These are phyloP conservation scores for Aspergillus intermedius DNA, from an alignment of 2,329 filamentous ascomycete species.

Conservation along the genomic window DNA sequence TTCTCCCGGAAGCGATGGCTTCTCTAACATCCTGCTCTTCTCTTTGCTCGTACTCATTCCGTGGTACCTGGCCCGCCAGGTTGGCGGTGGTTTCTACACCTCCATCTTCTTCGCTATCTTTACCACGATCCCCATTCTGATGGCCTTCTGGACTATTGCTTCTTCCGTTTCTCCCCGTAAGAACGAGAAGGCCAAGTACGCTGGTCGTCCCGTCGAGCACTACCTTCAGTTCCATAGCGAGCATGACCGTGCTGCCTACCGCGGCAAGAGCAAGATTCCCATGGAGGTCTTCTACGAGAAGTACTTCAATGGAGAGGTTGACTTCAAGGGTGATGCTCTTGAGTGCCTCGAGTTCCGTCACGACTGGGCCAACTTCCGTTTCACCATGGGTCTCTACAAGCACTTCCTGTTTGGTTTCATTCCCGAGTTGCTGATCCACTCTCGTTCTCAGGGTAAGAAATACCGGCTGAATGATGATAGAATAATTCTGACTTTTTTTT, in stretches of 20 bases:
- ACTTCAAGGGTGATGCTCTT: constrained; percentile 88
- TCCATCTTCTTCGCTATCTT: constrained; percentile 79
- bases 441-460: constrained; percentile 68
- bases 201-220: constrained; percentile 80
- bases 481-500: constrained; percentile 20
- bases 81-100: constrained; percentile 81
- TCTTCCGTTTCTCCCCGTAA: constrained; percentile 79
- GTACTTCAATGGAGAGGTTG: constrained; percentile 92
- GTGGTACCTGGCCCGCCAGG: constrained; percentile 71
- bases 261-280: constrained; percentile 45
- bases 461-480: neutral
- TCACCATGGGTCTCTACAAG: constrained; percentile 78
- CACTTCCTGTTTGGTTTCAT: constrained; percentile 84
- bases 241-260: constrained; percentile 42
- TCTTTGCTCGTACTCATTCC: constrained; percentile 65
- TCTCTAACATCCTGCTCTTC: constrained; percentile 76
- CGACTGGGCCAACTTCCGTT: constrained; percentile 93
- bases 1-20: constrained; percentile 72
- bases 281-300: constrained; percentile 89
- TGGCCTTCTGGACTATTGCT: constrained; percentile 71
- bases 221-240: constrained; percentile 56
- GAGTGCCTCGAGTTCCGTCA: constrained; percentile 90
- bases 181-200: constrained; percentile 84
- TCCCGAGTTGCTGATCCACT: constrained; percentile 88
- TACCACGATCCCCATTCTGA: constrained; percentile 70